Evolutionary conservation across 73 alveolate genomes (phyloP), one percentile per base, ranked within the genome.

Genomic region (Paramecium sonneborni): DNA sequence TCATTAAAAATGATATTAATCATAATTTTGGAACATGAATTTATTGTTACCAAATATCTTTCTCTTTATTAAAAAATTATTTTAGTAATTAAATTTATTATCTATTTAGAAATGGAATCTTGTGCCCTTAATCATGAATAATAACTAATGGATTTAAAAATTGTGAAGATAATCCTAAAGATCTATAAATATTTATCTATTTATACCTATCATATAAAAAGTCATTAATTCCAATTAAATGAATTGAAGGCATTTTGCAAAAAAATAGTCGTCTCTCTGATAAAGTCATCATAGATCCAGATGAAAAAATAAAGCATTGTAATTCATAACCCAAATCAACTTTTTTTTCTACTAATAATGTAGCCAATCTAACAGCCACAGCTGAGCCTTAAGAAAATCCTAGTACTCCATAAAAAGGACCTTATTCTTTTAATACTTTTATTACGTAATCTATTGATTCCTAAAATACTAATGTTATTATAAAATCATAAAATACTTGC

Each of bases 321-420:
- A 74, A 0, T 74, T 74, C 55, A 18, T 74, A 74, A 15, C 37
- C 67, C 32, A 74, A 12, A 37, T 74, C 38, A 74, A 74, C n/a
- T 74, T 74, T 8, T 37, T 39, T 39, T 3, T 21, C 18, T 2
- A 32, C 24, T 5, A 37, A 4, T 34, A 74, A 39, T 39, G 58
- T 74, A 28, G 87, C 87, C 57, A 74, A 34, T 9, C 87, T 37
- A 28, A 35, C 58, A 12, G 58, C 87, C 6, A 74, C 55, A 12
- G 56, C 67, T 12, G 87, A 35, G 10, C 87, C 87, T 74, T 74
- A 74, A 21, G 87, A 74, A 74, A 74, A 74, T 37, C 87, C 87
- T 39, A 74, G 18, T 3, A 74, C 24, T 0, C 87, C 87, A 74
- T 74, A 39, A 74, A 74, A 74, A 4, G 87, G 87, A 37, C 87